Base-by-base conservation (phyloP, 495 filamentous ascomycete genomes). In the Aspergillus cavernicola region DNA sequence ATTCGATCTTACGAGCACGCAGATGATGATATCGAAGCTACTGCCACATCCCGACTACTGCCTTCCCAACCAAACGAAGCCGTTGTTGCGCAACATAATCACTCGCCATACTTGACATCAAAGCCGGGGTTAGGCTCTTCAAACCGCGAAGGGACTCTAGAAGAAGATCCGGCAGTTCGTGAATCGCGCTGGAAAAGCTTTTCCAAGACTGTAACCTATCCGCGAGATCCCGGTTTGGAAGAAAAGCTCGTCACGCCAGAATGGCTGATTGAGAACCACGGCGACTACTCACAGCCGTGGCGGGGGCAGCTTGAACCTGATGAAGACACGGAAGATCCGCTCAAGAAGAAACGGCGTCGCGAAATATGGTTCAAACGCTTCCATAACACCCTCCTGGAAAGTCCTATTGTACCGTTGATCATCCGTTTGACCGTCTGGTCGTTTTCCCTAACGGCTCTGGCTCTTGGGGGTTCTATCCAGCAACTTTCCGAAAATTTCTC, bases 401-500 rank as follows among this genome's bases (percentile, higher is more conserved):
- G 91, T 58, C 89, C 95, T 15, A 84, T 96, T 39, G 84, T 96
- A 7, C 93, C 93, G 0, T 71, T 97, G 47, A 77, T 85, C 22
- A 85, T 97, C 66, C 89, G 93, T 20, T 70, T 92, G 12, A 86
- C 82, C 9, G 90, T 96, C 5, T 83, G 95, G 62, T 79, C 82
- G 28, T 93, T 95, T 52, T 92, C 90, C 1, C 77, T 86, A 32
- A 70, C 88, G 20, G 92, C 89, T 8, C 80, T 98, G n/a, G 88
- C 82, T 26, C 74, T 98, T 4, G 87, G 89, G 23, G 82, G 74
- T 2, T 84, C 81, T 23, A 90, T 96, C 33, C 90, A 84, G 62
- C 74, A 85, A 57, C 67, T 84, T 32, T 78, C 82, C 22, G 66
- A 71, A 28, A 33, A 62, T 11, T 73, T 69, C 31, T 50, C 68